Conservation (phyloP, 1,139 yeast genomes). For the Pichia sp. region DNA sequence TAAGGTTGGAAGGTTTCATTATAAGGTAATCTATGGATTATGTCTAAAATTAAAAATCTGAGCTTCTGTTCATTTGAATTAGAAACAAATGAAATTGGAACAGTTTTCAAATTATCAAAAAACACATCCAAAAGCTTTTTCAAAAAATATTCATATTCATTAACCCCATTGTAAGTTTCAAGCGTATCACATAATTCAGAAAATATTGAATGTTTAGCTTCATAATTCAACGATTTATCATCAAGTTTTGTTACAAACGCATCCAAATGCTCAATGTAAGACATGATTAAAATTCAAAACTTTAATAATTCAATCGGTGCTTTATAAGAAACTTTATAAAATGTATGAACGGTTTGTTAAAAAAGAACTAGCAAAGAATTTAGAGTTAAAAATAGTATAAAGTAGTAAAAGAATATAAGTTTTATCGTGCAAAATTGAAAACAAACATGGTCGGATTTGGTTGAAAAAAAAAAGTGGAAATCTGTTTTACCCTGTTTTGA, state of each 20-base stretch:
- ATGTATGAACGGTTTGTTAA: neutral
- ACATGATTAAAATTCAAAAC: neutral
- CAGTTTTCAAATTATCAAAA: slow-evolving; percentile 51
- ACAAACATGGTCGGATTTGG: neutral
- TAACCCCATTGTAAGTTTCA: slow-evolving; percentile 73
- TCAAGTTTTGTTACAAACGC: slow-evolving; percentile 54
- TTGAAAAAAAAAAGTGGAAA: slow-evolving; percentile 20
- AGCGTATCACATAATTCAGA: slow-evolving; percentile 82
- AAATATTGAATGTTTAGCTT: slow-evolving; percentile 57
- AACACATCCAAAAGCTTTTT: slow-evolving; percentile 58
- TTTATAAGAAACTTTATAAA: no score
- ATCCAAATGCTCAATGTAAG: slow-evolving; percentile 45
- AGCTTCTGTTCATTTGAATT: slow-evolving; percentile 66
- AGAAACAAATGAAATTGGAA: slow-evolving; percentile 66
- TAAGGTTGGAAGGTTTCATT: slow-evolving; percentile 78
- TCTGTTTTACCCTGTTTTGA: slow-evolving; percentile 18
- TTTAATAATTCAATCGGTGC: no score
- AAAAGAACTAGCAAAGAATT: neutral
- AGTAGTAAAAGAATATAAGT: no score
- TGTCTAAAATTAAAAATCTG: slow-evolving; percentile 70
- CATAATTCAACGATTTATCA: slow-evolving; percentile 47
- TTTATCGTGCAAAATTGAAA: neutral
- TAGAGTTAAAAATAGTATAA: neutral
- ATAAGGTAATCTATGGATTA: slow-evolving; percentile 74
- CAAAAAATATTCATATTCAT: slow-evolving; percentile 70